Base-by-base conservation (phyloP, 108 stramenopile genomes). In the Stephanodiscus minutulus region DNA sequence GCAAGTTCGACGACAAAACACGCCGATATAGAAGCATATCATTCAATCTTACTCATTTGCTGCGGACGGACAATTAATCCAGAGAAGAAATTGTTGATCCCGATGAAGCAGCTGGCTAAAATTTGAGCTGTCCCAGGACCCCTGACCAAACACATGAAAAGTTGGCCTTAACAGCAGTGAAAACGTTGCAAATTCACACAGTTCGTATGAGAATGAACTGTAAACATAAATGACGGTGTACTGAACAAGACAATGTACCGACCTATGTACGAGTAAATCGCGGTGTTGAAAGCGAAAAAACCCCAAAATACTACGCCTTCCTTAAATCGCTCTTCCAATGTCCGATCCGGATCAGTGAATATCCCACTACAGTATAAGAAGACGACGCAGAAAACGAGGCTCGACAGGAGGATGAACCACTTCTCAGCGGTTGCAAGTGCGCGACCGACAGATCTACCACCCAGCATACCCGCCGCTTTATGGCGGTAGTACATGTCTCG, bases 401-500 rank as follows among this genome's bases (percentile, higher is more conserved):
- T 41, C 33, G 71, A 52, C 44, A 80, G 41, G 0, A 74, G 49
- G 39, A 80, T 80, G 61, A 80, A 80, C 36, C 74, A 46, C 39
- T 73, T 73, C 50, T 78, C 82, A n/a, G 82, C 82, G 17, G 77
- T 74, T 31, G 73, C 76, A 41, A 82, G 62, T 28, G 79, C 79
- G 48, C 68, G 58, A 11, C 57, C 79, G 12, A 80, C 62, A 46
- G 76, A 72, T 24, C 71, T 31, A 24, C 50, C 36, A 37, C 58
- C 56, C 0, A 82, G 59, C 82, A 87, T 85, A 27, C 81, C 81
- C 25, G 72, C 65, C 22, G 76, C 68, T 36, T 62, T 70, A 46
- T 87, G 84, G 18, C 81, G 75, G 47, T 87, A 87, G 55, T 78
- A 87, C 58, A 85, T 77, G 57, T 85, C 79, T n/a, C 87, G 74